Conservation (phyloP, 139 green algal genomes). For the Chlorella sp. region DNA sequence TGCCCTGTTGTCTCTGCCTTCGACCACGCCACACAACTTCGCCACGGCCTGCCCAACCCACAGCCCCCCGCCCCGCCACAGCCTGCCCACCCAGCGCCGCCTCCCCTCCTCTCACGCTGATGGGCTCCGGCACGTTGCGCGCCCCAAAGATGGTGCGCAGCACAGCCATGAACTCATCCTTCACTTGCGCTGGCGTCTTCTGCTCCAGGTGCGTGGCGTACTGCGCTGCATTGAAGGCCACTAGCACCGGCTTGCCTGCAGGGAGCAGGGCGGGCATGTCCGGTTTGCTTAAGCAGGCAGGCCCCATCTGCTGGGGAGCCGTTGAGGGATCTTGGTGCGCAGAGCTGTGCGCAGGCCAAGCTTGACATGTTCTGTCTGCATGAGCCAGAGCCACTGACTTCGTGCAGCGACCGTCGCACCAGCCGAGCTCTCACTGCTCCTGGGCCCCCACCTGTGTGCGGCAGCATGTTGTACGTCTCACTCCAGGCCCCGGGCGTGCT, state of each 20-base stretch:
- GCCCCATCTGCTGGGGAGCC: too few relatives aligned
- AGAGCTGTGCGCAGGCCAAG: too few relatives aligned
- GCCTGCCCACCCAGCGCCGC: too few relatives aligned
- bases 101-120: neutral
- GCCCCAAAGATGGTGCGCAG: constrained; percentile 2
- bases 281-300: neutral
- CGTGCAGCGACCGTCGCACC: neutral
- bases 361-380: too few relatives aligned
- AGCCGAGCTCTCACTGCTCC: neutral
- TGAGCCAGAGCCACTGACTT: neutral
- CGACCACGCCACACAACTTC: too few relatives aligned
- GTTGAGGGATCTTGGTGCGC: too few relatives aligned
- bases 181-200: neutral
- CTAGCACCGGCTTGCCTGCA: constrained; percentile 15
- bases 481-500: constrained; percentile 16
- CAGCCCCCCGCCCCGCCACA: too few relatives aligned
- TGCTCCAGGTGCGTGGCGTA: constrained; percentile 17
- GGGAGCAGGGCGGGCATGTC: neutral
- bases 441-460: neutral
- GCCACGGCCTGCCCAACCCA: too few relatives aligned
- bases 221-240: constrained; percentile 22
- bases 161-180: constrained; percentile 6
- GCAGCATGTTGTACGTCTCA: constrained; percentile 1
- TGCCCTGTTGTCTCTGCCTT: too few relatives aligned
- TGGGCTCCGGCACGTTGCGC: neutral